Percentiles rank a stretch among this genome's conserved stretches.
Conservation (phyloP, 106 monocot species). For the Apostasia ramifera region DNA sequence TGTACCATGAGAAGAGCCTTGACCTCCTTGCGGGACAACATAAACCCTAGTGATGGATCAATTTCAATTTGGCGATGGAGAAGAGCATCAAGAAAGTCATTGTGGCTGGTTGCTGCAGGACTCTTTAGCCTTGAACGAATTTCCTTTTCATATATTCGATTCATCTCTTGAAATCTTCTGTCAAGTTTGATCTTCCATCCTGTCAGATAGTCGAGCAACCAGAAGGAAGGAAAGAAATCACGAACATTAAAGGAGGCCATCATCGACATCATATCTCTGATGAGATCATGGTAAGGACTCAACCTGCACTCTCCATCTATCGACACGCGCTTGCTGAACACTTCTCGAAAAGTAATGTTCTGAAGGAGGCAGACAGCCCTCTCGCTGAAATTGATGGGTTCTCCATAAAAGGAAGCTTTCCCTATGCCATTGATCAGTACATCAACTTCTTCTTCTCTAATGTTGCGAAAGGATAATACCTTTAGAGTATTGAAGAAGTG, state of each 20-base stretch:
- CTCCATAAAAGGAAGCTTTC: not conserved
- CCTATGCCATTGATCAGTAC: not conserved
- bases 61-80: not conserved
- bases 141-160: not conserved
- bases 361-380: not conserved
- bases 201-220: not conserved
- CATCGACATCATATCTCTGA: not conserved
- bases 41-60: not conserved
- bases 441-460: conserved; percentile 1
- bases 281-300: not conserved
- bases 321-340: not conserved
- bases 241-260: not conserved
- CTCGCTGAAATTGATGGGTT: not conserved
- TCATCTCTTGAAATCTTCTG: not conserved
- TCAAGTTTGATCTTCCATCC: not conserved
- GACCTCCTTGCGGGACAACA: not conserved
- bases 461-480: not conserved
- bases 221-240: not conserved
- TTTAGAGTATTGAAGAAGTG: not conserved
- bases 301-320: not conserved
- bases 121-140: not conserved
- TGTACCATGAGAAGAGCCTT: not conserved
- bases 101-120: no score
- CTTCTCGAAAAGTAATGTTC: not conserved
- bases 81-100: not conserved